These are phyloP conservation scores for Zelopaecilomyces penicillatus DNA, from an alignment of 2,329 filamentous ascomycete species.

Conservation along the genomic window DNA sequence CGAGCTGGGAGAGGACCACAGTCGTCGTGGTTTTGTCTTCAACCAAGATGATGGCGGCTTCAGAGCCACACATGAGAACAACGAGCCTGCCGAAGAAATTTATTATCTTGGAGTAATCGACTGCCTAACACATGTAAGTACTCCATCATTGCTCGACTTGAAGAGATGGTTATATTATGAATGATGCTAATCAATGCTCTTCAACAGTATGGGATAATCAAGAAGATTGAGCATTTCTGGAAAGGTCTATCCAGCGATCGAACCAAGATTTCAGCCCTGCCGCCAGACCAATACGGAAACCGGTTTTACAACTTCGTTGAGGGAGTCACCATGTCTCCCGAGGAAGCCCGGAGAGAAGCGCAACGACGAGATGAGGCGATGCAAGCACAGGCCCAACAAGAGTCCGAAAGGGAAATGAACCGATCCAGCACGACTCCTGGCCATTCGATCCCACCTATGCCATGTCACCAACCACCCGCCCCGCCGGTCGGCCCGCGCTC, in stretches of 20 bases:
- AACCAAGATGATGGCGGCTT: conserved; percentile 93
- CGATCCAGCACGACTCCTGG: conserved; percentile 23
- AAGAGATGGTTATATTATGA: neutral
- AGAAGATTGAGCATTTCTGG: conserved; percentile 94
- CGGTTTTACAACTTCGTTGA: conserved; percentile 90
- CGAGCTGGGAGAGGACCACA: conserved; percentile 68
- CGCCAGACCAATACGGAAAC: conserved; percentile 84
- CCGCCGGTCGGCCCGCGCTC: conserved; percentile 24
- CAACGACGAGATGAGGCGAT: conserved; percentile 53
- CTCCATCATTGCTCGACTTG: neutral
- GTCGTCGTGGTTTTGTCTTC: conserved; percentile 67
- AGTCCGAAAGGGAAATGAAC: conserved; percentile 30
- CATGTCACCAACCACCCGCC: conserved; percentile 36
- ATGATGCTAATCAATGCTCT: conserved; percentile 16
- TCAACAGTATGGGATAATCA: conserved; percentile 77
- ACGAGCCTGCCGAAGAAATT: conserved; percentile 76
- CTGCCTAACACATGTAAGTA: conserved; percentile 87
- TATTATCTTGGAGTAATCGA: conserved; percentile 99
- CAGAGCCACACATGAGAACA: conserved; percentile 84
- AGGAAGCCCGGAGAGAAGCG: conserved; percentile 67
- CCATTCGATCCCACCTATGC: conserved; percentile 33
- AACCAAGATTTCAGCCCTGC: conserved; percentile 83
- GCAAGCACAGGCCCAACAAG: conserved; percentile 27
- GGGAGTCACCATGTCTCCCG: conserved; percentile 79
- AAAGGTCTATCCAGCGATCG: conserved; percentile 82